Conservation (phyloP, 1,139 yeast genomes). For the Debaryomycetaceae sp. region DNA sequence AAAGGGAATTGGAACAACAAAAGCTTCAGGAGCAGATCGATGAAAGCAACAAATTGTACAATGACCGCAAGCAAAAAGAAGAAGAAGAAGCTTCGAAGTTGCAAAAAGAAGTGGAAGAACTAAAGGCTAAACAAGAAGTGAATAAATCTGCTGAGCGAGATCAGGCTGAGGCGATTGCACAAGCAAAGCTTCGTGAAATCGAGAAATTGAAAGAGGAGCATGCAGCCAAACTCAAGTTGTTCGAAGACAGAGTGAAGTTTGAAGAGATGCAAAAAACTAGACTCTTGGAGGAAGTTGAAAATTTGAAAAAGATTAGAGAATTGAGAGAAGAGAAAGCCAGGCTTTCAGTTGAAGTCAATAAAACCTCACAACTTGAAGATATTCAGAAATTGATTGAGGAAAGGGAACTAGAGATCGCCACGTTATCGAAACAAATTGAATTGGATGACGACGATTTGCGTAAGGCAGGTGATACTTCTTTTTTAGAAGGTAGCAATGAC, state of each 20-base stretch:
- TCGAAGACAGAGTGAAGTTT: constrained; percentile 29
- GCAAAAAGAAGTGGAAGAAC: constrained; percentile 30
- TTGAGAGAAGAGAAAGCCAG: constrained; percentile 39
- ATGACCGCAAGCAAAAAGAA: constrained; percentile 24
- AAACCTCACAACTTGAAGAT: constrained; percentile 24
- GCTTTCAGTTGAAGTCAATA: constrained; percentile 25
- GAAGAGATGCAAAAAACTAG: constrained; percentile 37
- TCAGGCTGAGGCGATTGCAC: constrained; percentile 33
- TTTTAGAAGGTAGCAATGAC: constrained; percentile 25
- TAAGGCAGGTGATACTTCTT: constrained; percentile 16
- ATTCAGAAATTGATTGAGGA: constrained; percentile 34
- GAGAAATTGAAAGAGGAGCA: constrained; percentile 34
- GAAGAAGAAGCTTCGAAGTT: constrained; percentile 23
- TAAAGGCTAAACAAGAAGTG: constrained; percentile 21
- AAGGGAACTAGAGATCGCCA: constrained; percentile 35
- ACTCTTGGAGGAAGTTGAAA: constrained; percentile 36
- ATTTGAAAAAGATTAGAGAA: constrained; percentile 35
- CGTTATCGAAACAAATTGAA: constrained; percentile 33
- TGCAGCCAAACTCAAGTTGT: constrained; percentile 27
- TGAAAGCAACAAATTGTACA: constrained; percentile 25
- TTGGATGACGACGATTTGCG: constrained; percentile 27
- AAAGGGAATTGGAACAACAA: constrained; percentile 27
- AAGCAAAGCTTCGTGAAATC: constrained; percentile 31
- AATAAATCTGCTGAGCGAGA: constrained; percentile 25
- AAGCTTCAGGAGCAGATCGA: constrained; percentile 23